Conservation (phyloP, 768 basidiomycete genomes). For the Holtermanniella nyarrowii region DNA sequence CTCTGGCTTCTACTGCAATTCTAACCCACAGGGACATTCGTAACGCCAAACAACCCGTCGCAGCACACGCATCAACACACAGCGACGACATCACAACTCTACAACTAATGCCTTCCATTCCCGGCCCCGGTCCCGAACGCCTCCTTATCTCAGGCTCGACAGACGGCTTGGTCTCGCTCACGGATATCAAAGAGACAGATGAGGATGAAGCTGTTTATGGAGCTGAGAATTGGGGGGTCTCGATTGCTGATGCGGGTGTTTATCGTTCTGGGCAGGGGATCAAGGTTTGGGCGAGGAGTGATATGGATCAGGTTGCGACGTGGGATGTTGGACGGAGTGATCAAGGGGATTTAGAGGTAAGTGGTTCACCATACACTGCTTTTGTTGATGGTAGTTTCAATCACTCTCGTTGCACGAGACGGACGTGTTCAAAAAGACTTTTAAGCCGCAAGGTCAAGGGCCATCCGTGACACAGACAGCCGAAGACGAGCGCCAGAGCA, state of each 20-base stretch:
- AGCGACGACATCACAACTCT: slow-evolving; percentile 84
- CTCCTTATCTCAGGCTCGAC: slow-evolving; percentile 69
- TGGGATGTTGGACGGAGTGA: slow-evolving; percentile 50
- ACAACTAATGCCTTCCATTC: slow-evolving; percentile 46
- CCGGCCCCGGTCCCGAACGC: slow-evolving; percentile 39
- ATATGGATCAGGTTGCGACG: slow-evolving; percentile 86
- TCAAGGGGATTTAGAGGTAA: slow-evolving; percentile 30
- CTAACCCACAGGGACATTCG: slow-evolving; percentile 66
- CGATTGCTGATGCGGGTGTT: slow-evolving; percentile 68
- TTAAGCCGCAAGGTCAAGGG: slow-evolving; percentile 9
- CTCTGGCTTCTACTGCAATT: not conserved
- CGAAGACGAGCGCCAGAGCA: slow-evolving; percentile 21
- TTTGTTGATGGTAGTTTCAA: not conserved
- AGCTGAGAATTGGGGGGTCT: slow-evolving; percentile 79
- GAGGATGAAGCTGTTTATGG: slow-evolving; percentile 76
- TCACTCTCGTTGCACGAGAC: slow-evolving; percentile 22
- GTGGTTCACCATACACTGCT: not conserved
- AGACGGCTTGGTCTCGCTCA: slow-evolving; percentile 63
- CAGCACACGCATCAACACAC: slow-evolving; percentile 74
- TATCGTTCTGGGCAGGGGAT: slow-evolving; percentile 31
- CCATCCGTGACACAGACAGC: slow-evolving; percentile 21
- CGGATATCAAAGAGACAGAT: slow-evolving; percentile 51
- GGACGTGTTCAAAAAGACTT: slow-evolving; percentile 24
- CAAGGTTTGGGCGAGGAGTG: slow-evolving; percentile 69
- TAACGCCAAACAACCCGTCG: slow-evolving; percentile 57